Evolutionary conservation across 306 rosid species (phyloP), one percentile per base, ranked within the genome.

Genomic region (Prunus fruticosa): DNA sequence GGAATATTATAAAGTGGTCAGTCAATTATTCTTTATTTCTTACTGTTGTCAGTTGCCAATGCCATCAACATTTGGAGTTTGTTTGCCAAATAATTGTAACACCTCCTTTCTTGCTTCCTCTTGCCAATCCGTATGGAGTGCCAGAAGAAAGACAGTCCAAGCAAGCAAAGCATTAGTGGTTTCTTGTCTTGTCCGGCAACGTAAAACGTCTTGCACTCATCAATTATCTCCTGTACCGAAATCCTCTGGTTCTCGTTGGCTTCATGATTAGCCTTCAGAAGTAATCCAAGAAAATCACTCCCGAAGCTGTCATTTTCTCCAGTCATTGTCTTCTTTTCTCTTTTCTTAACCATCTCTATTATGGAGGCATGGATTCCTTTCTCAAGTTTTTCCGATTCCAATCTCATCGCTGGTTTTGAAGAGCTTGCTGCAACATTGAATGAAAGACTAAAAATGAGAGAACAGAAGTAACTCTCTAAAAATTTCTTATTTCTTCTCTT

Each of bases 21-120:
- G n/a, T n/a, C n/a, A n/a, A n/a, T n/a, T n/a, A n/a, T n/a, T n/a
- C n/a, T n/a, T n/a, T n/a, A n/a, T 67, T 72, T 43, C 83, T 71
- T 65, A 83, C 81, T 27, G 67, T 70, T 60, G 41, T 79, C 6
- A 83, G 67, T 30, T 79, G 13, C 58, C 8, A 13, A 83, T 46
- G 60, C 67, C 81, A 27, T 83, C 78, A 4, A 81, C 47, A 12
- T 64, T 78, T 28, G 77, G 80, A 30, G 43, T 73, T 49, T 34
- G 61, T 38, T 69, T 68, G 18, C 79, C 82, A 30, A 82, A 74
- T 53, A 78, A 1, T 23, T 63, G 51, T 18, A 68, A 8, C 2
- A 82, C 86, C 69, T 83, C 86, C 52, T 79, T 72, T 72, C 83
- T 79, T 54, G 81, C 86, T 71, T 75, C 68, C 58, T 83, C 81